Evolutionary conservation across 805 yeast species (phyloP), one percentile per base, ranked within the genome.

Genomic region (Metschnikowia gelsemii): DNA sequence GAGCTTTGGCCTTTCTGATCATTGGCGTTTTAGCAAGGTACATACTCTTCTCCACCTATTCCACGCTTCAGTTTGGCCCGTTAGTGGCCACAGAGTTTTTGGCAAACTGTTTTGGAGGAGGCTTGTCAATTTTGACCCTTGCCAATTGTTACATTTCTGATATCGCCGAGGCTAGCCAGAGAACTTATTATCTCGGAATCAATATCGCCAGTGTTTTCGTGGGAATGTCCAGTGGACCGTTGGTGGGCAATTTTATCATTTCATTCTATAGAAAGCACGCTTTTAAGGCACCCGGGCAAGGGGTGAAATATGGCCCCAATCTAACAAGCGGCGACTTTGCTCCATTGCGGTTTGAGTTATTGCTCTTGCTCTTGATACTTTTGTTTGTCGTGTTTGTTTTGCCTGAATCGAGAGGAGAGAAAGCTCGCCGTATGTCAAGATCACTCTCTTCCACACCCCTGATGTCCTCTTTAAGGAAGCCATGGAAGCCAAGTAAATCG

Each of bases 81-180:
- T 67, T 79, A 46, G 59, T 84, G 1, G 25, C 71, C 0, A 63
- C 76, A 2, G 72, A 72, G 11, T 43, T 74, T 1, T 25, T 82
- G 1, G 72, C 70, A 21, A 70, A 79, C 20, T 38, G 74, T 3
- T 76, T 82, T 12, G 96, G 96, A 18, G 84, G 88, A 0, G 36
- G 74, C 7, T 61, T 78, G 45, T 70, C 81, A 4, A 52, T 82
- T 24, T 54, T 84, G 38, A 77, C 83, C 8, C 63, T 84, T 22
- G 65, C 79, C 9, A 82, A 82, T 55, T 78, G 90, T 45, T 88
- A 87, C 56, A 72, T 85, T 13, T 70, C 87, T 3, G 96, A 88
- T 63, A 79, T 87, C 29, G 81, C 80, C 6, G 82, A 80, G 17
- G 75, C 86, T 1, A 71, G 68, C 25, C 70, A 76, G 41, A 65